Evolutionary conservation across 2,329 filamentous ascomycete genomes (phyloP).

Genomic region (Ascocoryne sarcoides): DNA sequence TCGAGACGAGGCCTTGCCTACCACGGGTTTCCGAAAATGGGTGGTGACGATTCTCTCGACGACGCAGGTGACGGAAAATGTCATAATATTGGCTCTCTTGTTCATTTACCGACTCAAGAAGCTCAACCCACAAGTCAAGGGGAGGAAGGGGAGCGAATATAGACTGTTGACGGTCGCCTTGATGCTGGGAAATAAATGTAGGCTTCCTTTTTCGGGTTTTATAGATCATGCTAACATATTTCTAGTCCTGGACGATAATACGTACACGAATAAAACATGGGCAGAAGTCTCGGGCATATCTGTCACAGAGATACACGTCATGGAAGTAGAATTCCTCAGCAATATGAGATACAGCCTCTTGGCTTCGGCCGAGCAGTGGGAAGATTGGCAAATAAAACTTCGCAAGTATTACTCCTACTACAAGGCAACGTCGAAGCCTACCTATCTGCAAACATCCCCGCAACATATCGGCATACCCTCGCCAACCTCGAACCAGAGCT

Average conservation of each 20-base stretch:
- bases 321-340: slow-evolving; percentile 99
- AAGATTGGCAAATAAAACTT: slow-evolving; percentile 75
- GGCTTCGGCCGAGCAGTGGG: slow-evolving; percentile 80
- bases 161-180: slow-evolving; percentile 85
- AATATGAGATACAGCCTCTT: slow-evolving; percentile 95
- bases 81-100: slow-evolving; percentile 78
- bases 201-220: slow-evolving; percentile 25
- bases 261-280: slow-evolving; percentile 99
- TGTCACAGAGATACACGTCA: slow-evolving; percentile 92
- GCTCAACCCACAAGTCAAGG: slow-evolving; percentile 80
- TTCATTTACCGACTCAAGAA: slow-evolving; percentile 93
- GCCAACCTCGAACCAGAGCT: slow-evolving; percentile 42
- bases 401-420: slow-evolving; percentile 70
- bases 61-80: slow-evolving; percentile 93
- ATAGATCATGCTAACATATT: slow-evolving; percentile 16
- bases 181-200: slow-evolving; percentile 97
- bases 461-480: slow-evolving; percentile 32
- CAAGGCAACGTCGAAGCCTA: slow-evolving; percentile 22
- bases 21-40: slow-evolving; percentile 83
- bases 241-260: slow-evolving; percentile 88
- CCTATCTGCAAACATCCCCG: slow-evolving; percentile 15
- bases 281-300: slow-evolving; percentile 93
- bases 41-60: slow-evolving; percentile 83
- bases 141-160: slow-evolving; percentile 89
- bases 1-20: slow-evolving; percentile 64